Percentiles rank a stretch among this genome's conserved stretches.
Evolutionary conservation across 176 grass and related monocot genomes (phyloP).

Genomic region (Saccharum officinarum): DNA sequence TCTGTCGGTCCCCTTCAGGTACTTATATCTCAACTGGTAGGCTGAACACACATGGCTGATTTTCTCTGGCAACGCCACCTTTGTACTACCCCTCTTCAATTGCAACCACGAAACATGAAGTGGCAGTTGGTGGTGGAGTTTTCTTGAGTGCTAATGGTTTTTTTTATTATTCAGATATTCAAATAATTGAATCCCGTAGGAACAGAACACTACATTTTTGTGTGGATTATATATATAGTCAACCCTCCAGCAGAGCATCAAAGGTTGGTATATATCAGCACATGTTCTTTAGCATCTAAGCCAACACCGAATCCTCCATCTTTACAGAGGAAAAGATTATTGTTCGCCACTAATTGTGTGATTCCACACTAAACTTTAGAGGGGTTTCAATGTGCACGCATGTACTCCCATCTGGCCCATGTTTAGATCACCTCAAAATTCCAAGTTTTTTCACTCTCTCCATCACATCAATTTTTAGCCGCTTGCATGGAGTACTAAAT

Average conservation of each 20-base stretch:
- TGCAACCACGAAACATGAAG: background rate
- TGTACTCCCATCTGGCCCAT: background rate
- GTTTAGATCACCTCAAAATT: no score
- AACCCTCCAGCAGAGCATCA: background rate
- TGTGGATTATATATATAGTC: background rate
- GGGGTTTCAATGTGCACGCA: background rate
- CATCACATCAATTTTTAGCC: no score
- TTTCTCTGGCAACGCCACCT: background rate
- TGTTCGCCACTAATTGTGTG: background rate
- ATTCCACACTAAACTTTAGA: background rate
- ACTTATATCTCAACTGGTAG: background rate
- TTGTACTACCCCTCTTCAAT: background rate
- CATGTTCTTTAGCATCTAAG: constrained; percentile 9
- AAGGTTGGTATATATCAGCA: background rate
- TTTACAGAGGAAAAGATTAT: background rate
- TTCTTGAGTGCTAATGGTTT: background rate
- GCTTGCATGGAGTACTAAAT: no score
- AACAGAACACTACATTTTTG: background rate
- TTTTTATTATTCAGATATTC: background rate
- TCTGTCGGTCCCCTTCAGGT: background rate
- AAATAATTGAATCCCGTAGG: background rate
- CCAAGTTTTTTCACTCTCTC: no score
- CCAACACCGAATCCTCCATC: background rate
- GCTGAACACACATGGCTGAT: background rate
- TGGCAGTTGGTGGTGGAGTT: constrained; percentile 1